phyloP scores from a whole-genome alignment of 768 basidiomycete genomes.

The Dacryopinax primogenitus region DNA sequence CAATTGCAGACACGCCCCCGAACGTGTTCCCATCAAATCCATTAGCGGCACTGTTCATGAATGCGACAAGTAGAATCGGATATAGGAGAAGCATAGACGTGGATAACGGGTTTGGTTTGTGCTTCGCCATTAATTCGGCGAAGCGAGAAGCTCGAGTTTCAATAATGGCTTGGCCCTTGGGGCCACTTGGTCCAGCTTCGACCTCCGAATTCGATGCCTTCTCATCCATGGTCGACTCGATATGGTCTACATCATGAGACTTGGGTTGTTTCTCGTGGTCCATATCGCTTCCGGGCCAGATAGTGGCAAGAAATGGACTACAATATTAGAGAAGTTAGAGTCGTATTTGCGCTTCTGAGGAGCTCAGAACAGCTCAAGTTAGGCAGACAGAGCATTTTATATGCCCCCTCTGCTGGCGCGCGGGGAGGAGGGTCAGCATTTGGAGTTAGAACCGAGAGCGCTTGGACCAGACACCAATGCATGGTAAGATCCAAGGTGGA shows the following conservation, averaged over 20 bases:
- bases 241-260: neutral
- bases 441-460: neutral
- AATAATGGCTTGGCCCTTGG: neutral
- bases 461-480: neutral
- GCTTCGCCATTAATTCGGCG: neutral
- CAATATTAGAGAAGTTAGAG: neutral
- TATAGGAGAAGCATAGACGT: constrained; percentile 11
- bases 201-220: neutral
- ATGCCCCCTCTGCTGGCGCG: neutral
- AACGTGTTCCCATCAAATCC: constrained; percentile 25
- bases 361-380: neutral
- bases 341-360: neutral
- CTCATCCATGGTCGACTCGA: constrained; percentile 1
- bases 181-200: neutral
- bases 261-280: neutral
- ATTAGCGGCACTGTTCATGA: constrained; percentile 23
- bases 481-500: neutral
- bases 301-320: neutral
- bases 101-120: neutral
- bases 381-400: neutral
- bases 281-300: neutral
- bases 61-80: constrained; percentile 20
- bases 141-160: neutral
- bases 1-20: constrained; percentile 23
- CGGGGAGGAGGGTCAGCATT: neutral